Conservation (phyloP, 352 stramenopile species). For the Pythium coloratum region DNA sequence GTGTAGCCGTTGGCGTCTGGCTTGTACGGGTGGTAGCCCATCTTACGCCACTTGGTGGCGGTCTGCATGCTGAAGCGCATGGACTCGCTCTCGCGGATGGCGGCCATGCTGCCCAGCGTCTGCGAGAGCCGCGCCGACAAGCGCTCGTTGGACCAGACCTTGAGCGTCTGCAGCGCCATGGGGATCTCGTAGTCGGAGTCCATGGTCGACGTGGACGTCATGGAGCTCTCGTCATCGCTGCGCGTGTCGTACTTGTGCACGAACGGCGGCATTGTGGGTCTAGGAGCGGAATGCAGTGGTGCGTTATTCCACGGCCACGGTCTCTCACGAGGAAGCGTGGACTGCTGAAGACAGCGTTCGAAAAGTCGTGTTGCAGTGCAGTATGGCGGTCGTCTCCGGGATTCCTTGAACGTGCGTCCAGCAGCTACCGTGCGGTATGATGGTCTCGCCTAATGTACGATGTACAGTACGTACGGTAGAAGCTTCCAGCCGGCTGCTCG, state of each 20-base stretch:
- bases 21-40: slow-evolving; percentile 84
- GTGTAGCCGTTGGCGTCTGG: slow-evolving; percentile 79
- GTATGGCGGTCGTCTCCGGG: not conserved
- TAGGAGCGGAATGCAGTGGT: not conserved
- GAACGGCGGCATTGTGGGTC: slow-evolving; percentile 16
- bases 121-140: slow-evolving; percentile 67
- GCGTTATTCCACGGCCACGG: not conserved
- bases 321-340: not conserved
- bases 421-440: slow-evolving; percentile 1
- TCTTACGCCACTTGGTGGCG: slow-evolving; percentile 83
- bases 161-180: slow-evolving; percentile 59
- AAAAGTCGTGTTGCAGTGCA: not conserved
- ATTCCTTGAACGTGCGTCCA: slow-evolving; percentile 6
- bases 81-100: slow-evolving; percentile 73
- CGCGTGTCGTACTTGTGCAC: slow-evolving; percentile 24
- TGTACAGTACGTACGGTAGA: not conserved
- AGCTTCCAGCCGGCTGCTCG: slow-evolving; percentile 13
- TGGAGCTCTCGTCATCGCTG: slow-evolving; percentile 61
- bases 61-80: slow-evolving; percentile 80
- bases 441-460: not conserved
- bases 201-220: slow-evolving; percentile 82
- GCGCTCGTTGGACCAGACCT: slow-evolving; percentile 64
- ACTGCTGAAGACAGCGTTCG: not conserved
- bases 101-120: slow-evolving; percentile 59
- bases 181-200: slow-evolving; percentile 86